phyloP scores from a whole-genome alignment of 257 asterid species.

The Ilex asprella region DNA sequence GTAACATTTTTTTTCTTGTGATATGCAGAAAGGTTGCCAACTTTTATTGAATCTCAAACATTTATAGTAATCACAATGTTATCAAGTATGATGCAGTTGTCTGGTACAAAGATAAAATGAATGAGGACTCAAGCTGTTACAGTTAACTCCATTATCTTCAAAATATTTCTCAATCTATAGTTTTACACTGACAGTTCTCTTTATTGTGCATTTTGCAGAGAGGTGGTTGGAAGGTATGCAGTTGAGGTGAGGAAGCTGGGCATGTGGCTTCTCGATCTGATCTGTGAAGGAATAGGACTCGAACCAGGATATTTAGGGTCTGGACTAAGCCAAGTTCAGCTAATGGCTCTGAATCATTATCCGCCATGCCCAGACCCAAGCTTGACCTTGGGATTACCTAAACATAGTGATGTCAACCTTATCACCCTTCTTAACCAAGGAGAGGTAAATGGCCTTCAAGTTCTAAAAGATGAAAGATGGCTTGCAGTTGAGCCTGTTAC shows the following conservation, averaged over 20 bases:
- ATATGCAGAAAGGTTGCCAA: too few relatives aligned
- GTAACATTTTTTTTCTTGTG: background rate
- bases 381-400: conserved; percentile 3
- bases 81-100: too few relatives aligned
- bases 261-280: conserved; percentile 5
- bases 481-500: conserved; percentile 11
- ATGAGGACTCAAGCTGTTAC: too few relatives aligned
- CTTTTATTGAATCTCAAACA: too few relatives aligned
- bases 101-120: too few relatives aligned
- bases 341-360: conserved; percentile 5
- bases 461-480: conserved; percentile 8
- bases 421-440: conserved; percentile 10
- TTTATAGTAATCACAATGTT: too few relatives aligned
- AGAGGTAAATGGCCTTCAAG: conserved; percentile 6
- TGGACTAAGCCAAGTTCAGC: conserved; percentile 3
- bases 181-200: background rate
- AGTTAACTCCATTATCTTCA: too few relatives aligned
- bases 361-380: conserved; percentile 13
- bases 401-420: conserved; percentile 12
- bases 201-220: background rate
- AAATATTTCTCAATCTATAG: too few relatives aligned
- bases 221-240: conserved; percentile 5
- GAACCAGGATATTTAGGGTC: background rate
- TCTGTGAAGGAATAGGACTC: conserved; percentile 14
- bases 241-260: conserved; percentile 1